Evolutionary conservation across 2,329 filamentous ascomycete genomes (phyloP), one percentile per base, ranked within the genome.

Genomic region (Metarhizium brunneum): DNA sequence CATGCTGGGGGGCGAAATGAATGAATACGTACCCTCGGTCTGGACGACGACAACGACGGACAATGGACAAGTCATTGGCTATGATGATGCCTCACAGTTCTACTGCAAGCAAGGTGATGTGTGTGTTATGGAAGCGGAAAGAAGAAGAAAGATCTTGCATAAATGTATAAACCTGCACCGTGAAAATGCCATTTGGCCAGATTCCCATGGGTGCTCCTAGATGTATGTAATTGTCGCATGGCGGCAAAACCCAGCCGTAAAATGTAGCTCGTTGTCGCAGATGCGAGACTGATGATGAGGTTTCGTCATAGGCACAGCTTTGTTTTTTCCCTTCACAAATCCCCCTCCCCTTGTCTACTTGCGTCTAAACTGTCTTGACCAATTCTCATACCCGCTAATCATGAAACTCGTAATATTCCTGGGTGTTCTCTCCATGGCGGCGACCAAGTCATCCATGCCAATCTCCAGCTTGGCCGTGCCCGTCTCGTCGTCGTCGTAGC

Each of bases 391-490:
- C 1, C 75, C 78, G 16, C 72, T 64, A 54, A 86, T 71, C 74
- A 87, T 80, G 53, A 76, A 75, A 18, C 69, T 66, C 6, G 84
- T 86, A 56, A 87, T 84, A 54, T 83, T 80, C 57, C 76, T 77
- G 55, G 77, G 78, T 16, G 82, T 77, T 52, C 61, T 65, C 35
- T 68, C 64, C 25, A 81, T 69, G 0, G 77, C 77, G 6, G 62
- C 65, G 35, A 71, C 62, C 13, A 81, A 64, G 57, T 82, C 76
- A 51, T 62, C 63, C 72, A 76, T 77, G 20, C 54, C 61, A 35
- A 77, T 65, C 30, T 71, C 65, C 40, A 70, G 58, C 57, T 63
- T 66, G n/a, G 60, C 63, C 16, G 52, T 60, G 0, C 59, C 66
- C 2, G 54, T 59, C n/a, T 65, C 60, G 2, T 64, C 63, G 1